A percentile compares a stretch with the other conserved stretches of the same genome.
Conservation (phyloP, 139 green algal species). For the Dunaliella primolecta region DNA sequence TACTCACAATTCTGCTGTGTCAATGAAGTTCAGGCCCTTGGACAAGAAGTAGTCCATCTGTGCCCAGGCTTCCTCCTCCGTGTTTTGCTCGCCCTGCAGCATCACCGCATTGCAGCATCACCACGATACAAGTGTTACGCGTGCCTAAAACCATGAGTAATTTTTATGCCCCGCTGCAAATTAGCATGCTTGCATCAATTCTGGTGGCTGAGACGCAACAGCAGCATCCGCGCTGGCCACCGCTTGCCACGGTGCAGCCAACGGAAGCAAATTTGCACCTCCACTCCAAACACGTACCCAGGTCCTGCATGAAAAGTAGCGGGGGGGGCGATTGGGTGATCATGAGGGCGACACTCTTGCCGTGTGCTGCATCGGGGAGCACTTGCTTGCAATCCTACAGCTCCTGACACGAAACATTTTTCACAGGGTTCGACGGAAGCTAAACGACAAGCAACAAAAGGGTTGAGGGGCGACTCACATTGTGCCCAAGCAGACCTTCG, state of each 20-base stretch:
- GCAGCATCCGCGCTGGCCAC: background rate
- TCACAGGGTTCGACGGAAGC: too few species aligned
- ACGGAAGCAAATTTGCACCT: background rate
- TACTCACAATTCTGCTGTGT: conserved; percentile 65
- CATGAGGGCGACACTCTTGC: too few species aligned
- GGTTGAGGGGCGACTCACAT: conserved; percentile 27
- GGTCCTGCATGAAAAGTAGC: too few species aligned
- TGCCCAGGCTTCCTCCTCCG: conserved; percentile 52
- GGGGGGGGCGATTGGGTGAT: too few species aligned
- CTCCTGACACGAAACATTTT: too few species aligned
- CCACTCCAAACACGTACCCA: too few species aligned
- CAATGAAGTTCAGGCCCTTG: conserved; percentile 62
- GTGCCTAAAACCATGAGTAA: background rate
- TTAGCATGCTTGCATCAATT: background rate
- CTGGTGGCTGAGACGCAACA: background rate
- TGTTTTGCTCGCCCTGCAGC: conserved; percentile 41
- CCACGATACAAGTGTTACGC: background rate
- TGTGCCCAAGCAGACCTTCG: conserved; percentile 63
- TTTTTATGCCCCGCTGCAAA: background rate
- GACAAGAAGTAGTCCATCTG: conserved; percentile 53
- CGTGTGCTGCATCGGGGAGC: too few species aligned
- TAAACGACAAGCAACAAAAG: too few species aligned
- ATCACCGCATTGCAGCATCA: background rate
- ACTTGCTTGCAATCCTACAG: too few species aligned
- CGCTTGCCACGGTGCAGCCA: background rate